phyloP scores from a whole-genome alignment of 2,329 filamentous ascomycete species.

The Cryphonectria carpinicola region DNA sequence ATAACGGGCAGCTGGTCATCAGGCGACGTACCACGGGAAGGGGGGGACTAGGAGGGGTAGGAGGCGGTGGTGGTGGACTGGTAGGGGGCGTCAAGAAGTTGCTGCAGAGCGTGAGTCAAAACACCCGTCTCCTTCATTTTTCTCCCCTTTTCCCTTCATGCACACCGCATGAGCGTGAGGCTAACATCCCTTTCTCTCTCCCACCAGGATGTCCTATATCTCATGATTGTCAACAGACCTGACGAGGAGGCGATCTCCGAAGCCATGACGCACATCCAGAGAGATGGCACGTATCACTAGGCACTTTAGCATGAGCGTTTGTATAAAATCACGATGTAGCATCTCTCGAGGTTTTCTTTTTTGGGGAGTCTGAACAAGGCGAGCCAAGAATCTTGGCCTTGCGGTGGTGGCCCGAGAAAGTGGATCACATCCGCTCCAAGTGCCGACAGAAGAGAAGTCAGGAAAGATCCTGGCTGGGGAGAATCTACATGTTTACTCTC shows the following conservation, averaged over 20 bases:
- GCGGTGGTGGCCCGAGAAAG: not conserved
- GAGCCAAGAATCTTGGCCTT: not conserved
- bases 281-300: not conserved
- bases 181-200: slow-evolving; percentile 4
- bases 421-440: not conserved
- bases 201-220: slow-evolving; percentile 28
- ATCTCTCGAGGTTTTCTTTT: not conserved
- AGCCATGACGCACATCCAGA: slow-evolving; percentile 4
- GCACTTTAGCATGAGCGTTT: not conserved
- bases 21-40: not conserved
- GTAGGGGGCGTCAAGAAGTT: slow-evolving; percentile 27
- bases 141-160: not conserved
- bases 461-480: not conserved
- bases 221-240: slow-evolving; percentile 28
- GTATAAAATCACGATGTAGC: not conserved
- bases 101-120: slow-evolving; percentile 21
- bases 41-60: not conserved
- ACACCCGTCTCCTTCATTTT: not conserved
- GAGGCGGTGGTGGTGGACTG: not conserved
- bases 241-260: slow-evolving; percentile 19
- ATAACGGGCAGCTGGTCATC: not conserved
- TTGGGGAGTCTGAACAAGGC: not conserved
- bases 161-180: not conserved
- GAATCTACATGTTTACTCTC: too few relatives aligned
- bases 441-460: not conserved